Base-by-base conservation (phyloP, 768 basidiomycete genomes). In the Agaricus sinodeliciosus region DNA sequence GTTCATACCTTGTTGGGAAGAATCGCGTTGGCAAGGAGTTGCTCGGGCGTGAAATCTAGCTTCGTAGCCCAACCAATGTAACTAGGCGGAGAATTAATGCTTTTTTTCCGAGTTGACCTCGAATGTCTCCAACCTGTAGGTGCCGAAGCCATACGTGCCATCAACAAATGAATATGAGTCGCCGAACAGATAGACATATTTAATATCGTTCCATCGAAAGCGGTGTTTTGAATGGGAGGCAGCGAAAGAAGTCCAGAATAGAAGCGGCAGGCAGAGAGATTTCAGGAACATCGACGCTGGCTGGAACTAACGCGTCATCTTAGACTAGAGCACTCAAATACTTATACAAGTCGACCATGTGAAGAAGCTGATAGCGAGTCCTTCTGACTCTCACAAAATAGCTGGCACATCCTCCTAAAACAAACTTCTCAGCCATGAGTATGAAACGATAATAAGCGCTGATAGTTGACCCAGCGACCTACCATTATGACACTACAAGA, bases 191-290 rank as follows among this genome's bases (percentile, higher is more conserved):
- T 51, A 45, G 1, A 51, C 43, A 18, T 44, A 51, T 9, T 51
- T 37, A 13, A 72, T 72, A 4, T 57, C 51, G 39, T 73, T 61
- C 76, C 78, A 79, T 58, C 71, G 55, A 58, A 79, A 75, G 39
- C 34, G 39, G 13, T 26, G 34, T 9, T 12, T 45, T 8, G 43
- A 43, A 12, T 26, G 5, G 26, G 31, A 44, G 16, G 22, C n/a
- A 5, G 18, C 19, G 12, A 43, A 51, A 13, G 31, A 11, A 31
- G 31, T 8, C 31, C 3, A 31, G 11, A 11, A 31, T 4, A 31
- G 11, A 31, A 31, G 31, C 31, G 6, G 31, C 11, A 31, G 31
- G 31, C 27, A 15, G 13, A 51, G 34, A 34, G 18, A 13, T n/a
- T 13, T 18, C 15, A 28, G 9, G 22, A 44, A 5, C 39, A 49